These are phyloP conservation scores for Phaeodactylum tricornutum DNA, from an alignment of 108 stramenopile species.

Conservation along the genomic window DNA sequence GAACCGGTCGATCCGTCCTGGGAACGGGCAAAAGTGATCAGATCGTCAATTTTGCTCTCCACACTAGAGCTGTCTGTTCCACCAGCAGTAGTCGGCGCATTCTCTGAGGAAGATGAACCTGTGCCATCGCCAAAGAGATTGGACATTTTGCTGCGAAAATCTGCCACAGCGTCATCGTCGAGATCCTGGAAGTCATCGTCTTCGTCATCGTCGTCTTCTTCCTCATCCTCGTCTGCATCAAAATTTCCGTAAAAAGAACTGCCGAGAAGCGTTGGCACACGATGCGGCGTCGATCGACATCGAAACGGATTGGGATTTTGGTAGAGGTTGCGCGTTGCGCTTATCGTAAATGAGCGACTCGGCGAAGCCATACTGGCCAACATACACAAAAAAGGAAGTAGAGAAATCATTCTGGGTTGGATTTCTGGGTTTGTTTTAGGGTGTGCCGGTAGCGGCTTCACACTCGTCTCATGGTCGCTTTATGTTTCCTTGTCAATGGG, in stretches of 20 bases:
- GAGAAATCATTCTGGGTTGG: too few relatives aligned
- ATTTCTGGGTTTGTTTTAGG: too few relatives aligned
- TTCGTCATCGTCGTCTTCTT: slow-evolving; percentile 45
- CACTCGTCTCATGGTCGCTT: too few relatives aligned
- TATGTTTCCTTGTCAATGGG: too few relatives aligned
- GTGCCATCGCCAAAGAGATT: slow-evolving; percentile 29
- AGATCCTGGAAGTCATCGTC: slow-evolving; percentile 46
- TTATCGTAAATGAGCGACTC: too few relatives aligned
- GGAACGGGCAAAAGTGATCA: slow-evolving; percentile 45
- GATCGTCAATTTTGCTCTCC: slow-evolving; percentile 26
- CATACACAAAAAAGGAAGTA: too few relatives aligned
- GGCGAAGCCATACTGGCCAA: too few relatives aligned
- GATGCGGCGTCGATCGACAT: too few relatives aligned
- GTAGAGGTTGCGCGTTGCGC: too few relatives aligned
- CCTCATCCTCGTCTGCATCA: slow-evolving; percentile 36
- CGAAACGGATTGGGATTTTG: too few relatives aligned
- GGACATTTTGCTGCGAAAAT: slow-evolving; percentile 39
- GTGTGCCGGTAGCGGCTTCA: too few relatives aligned
- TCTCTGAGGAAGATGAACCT: slow-evolving; percentile 16
- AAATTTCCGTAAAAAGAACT: slow-evolving; percentile 39
- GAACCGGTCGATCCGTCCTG: slow-evolving; percentile 22
- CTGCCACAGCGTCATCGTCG: slow-evolving; percentile 40
- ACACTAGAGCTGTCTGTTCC: neutral
- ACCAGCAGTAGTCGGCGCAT: slow-evolving; percentile 2
- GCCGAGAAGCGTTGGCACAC: too few relatives aligned